Conservation (phyloP, 345 rosid species). For the Citrus glauca region DNA sequence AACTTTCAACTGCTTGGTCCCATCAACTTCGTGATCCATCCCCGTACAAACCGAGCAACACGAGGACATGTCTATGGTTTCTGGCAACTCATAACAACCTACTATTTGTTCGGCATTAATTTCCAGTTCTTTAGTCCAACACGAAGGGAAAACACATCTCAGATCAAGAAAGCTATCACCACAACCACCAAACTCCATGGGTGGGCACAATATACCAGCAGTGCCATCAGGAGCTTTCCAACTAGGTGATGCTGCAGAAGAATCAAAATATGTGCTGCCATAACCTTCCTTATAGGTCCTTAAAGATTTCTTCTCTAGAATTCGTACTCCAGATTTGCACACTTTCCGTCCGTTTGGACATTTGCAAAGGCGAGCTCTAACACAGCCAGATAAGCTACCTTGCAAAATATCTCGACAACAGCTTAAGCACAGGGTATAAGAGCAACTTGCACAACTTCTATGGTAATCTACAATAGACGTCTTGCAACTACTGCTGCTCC, state of each 20-base stretch:
- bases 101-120: constrained; percentile 78
- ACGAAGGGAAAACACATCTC: constrained; percentile 45
- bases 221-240: constrained; percentile 26
- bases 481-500: constrained; percentile 53
- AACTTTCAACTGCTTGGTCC: constrained; percentile 49
- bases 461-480: constrained; percentile 55
- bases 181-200: constrained; percentile 59
- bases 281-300: constrained; percentile 18
- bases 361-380: constrained; percentile 32
- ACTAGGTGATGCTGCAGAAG: constrained; percentile 27
- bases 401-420: constrained; percentile 52
- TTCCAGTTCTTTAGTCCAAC: constrained; percentile 72
- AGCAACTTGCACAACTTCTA: constrained; percentile 67
- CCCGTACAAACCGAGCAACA: constrained; percentile 64
- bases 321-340: constrained; percentile 21
- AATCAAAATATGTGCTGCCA: constrained; percentile 22
- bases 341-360: constrained; percentile 32
- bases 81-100: constrained; percentile 85
- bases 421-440: constrained; percentile 56
- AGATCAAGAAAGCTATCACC: constrained; percentile 48
- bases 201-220: constrained; percentile 46
- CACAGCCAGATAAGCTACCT: constrained; percentile 37
- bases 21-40: constrained; percentile 38
- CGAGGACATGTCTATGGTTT: constrained; percentile 50
- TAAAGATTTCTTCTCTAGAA: constrained; percentile 25